A percentile compares a stretch with the other conserved stretches of the same genome.
phyloP scores from a whole-genome alignment of 257 asterid species.

The Striga asiatica region DNA sequence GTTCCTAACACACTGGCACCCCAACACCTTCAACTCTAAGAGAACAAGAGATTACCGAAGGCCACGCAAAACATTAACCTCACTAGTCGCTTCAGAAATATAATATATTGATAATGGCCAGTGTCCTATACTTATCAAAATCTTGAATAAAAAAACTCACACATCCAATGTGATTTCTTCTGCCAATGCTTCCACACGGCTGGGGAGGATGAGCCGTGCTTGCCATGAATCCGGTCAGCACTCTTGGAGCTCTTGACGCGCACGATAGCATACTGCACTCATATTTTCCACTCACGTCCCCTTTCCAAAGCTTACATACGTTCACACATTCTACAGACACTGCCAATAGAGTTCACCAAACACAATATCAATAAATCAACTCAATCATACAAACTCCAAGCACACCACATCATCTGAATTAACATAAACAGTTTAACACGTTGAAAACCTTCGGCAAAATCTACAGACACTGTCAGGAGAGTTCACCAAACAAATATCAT shows the following conservation, averaged over 20 bases:
- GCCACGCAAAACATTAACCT: background rate
- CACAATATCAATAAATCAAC: background rate
- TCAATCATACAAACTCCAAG: background rate
- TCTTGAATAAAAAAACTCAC: slow-evolving; percentile 28
- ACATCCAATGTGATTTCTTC: slow-evolving; percentile 27
- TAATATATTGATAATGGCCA: background rate
- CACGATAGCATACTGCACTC: slow-evolving; percentile 55
- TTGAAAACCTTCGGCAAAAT: background rate
- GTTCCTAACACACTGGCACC: background rate
- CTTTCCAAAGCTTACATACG: slow-evolving; percentile 49
- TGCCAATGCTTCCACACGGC: slow-evolving; percentile 20
- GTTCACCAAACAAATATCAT: background rate
- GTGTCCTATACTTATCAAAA: background rate
- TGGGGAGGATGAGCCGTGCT: slow-evolving; percentile 52
- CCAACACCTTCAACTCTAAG: background rate
- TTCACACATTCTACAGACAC: slow-evolving; percentile 62
- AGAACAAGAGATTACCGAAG: background rate
- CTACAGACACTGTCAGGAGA: slow-evolving; percentile 50
- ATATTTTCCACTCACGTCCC: slow-evolving; percentile 45
- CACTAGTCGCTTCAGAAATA: background rate
- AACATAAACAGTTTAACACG: background rate
- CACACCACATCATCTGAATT: background rate
- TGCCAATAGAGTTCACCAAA: slow-evolving; percentile 20
- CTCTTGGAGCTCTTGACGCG: slow-evolving; percentile 67
- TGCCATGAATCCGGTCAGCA: slow-evolving; percentile 59